Base-by-base conservation (phyloP, 306 rosid species). In the Dryas octopetala region DNA sequence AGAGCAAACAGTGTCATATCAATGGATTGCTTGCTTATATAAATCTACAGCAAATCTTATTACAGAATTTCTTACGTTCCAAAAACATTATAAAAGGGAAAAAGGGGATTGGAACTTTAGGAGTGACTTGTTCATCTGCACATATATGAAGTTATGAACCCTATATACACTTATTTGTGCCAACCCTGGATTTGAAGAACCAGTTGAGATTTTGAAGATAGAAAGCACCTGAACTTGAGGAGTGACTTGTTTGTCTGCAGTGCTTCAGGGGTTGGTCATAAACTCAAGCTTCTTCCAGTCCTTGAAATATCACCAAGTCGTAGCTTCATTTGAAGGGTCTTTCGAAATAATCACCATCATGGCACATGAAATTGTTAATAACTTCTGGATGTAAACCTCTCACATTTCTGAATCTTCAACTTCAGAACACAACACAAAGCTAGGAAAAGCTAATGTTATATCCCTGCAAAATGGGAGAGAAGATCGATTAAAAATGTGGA, bases 371-470 rank as follows among this genome's bases (percentile, higher is more conserved):
- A 68, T 9, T 49, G 57, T 76, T 51, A 49, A 74, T 12, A 66
- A 46, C 68, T 55, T 32, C 28, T 67, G 43, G 8, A 51, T 61
- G 70, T 68, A 41, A 62, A 61, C 5, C 55, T 73, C 54, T 87
- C 86, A 84, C 11, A 79, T 58, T 0, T 85, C 88, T 6, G 79
- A 71, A 55, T 93, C 97, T 55, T 91, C 98, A 28, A 86, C 68
- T 48, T 91, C 97, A 47, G 92, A 48, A 54, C 47, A 84, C 71
- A 69, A 57, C 16, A 84, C 76, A 84, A 93, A 93, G 87, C 97
- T 93, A 4, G 98, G 98, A 76, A 93, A 93, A 44, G 96, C 85
- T 70, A 89, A 17, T 47, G 94, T 85, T 80, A 93, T 84, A 70
- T 93, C 98, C 90, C 98, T 93, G 93, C 70, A 74, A 71, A 43